These are phyloP conservation scores for Articulospora tetracladia DNA, from an alignment of 495 filamentous ascomycete genomes.

Conservation along the genomic window DNA sequence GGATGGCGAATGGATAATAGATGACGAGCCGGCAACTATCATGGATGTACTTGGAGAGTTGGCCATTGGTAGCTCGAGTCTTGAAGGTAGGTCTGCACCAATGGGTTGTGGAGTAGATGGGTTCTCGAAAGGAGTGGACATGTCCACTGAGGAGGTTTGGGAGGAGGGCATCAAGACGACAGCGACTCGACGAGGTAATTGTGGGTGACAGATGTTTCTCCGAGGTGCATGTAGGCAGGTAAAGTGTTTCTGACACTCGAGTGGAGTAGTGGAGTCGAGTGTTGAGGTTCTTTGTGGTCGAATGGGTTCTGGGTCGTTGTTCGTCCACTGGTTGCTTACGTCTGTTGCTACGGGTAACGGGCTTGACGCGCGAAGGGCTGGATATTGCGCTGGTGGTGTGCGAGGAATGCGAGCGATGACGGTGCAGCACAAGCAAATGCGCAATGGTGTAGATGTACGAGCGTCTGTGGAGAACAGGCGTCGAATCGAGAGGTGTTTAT, in stretches of 20 bases:
- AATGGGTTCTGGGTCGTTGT: background rate
- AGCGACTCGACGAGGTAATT: background rate
- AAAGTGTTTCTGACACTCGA: background rate
- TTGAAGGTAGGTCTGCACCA: slow-evolving; percentile 8
- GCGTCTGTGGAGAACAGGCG: no score
- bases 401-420: background rate
- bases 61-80: slow-evolving; percentile 4
- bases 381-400: background rate
- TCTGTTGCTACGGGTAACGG: background rate
- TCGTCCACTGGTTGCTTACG: background rate
- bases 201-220: background rate
- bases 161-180: slow-evolving; percentile 17
- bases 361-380: background rate
- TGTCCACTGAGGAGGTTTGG: slow-evolving; percentile 17
- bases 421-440: background rate
- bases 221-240: background rate
- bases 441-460: no score
- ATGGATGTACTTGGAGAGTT: slow-evolving; percentile 17
- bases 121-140: slow-evolving; percentile 12
- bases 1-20: slow-evolving; percentile 33
- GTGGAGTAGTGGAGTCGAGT: background rate
- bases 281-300: background rate
- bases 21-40: slow-evolving; percentile 14
- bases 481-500: no score
- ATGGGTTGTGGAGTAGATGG: slow-evolving; percentile 22